Evolutionary conservation across 2,329 filamentous ascomycete species (phyloP).

Genomic region (Cladosporium sp.): DNA sequence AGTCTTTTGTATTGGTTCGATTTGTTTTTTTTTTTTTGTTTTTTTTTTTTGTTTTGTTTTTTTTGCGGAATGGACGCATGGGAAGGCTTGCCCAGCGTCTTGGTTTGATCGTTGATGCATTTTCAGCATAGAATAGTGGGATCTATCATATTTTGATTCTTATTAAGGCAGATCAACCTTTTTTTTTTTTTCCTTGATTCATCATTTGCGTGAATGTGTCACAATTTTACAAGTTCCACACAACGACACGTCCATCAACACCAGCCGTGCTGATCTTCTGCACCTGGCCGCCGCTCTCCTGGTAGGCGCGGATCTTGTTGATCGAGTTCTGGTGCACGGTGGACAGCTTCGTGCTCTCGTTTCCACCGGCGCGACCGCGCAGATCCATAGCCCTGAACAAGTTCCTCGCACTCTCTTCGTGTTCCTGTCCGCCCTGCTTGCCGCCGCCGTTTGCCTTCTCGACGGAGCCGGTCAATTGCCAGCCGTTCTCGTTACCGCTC

Average conservation of each 20-base stretch:
- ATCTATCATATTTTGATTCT: no score
- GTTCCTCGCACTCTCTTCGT: constrained; percentile 90
- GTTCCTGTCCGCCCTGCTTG: constrained; percentile 43
- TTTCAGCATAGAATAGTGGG: no score
- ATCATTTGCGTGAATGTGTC: background rate
- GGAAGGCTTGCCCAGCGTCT: no score
- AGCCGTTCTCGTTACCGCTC: constrained; percentile 70
- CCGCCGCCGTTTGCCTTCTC: constrained; percentile 53
- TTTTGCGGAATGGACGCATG: no score
- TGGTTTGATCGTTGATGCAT: no score
- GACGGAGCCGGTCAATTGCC: constrained; percentile 76
- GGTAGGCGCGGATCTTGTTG: constrained; percentile 73
- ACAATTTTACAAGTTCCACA: constrained; percentile 39
- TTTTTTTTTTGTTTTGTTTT: no score
- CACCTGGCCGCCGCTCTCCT: constrained; percentile 53
- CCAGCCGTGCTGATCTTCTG: constrained; percentile 70
- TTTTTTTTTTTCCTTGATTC: background rate
- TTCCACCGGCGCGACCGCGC: constrained; percentile 71
- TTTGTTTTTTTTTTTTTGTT: no score
- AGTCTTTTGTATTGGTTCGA: no score
- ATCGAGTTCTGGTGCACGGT: constrained; percentile 97
- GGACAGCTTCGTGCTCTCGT: constrained; percentile 89
- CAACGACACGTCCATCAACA: constrained; percentile 45
- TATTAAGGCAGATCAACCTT: background rate
- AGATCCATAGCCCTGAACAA: constrained; percentile 99